Conservation (phyloP, 305 asterid species). For the Stenogyne calaminthoides region DNA sequence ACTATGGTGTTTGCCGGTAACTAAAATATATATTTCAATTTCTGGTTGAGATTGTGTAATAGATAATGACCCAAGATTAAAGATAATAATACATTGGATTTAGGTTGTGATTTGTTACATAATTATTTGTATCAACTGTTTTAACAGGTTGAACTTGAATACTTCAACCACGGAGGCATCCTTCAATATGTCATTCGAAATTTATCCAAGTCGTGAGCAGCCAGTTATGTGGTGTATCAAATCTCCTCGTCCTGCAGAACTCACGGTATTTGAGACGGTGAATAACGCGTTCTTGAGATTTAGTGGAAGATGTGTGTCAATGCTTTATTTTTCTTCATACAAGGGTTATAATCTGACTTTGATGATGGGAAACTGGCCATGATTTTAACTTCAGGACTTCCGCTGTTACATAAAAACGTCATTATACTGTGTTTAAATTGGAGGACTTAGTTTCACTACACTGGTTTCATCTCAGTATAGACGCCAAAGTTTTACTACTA, state of each 20-base stretch:
- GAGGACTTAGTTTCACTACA: not conserved
- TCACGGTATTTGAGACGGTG: conserved; percentile 19
- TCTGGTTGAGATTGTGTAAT: not conserved
- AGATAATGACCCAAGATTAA: not conserved
- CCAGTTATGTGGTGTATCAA: not conserved
- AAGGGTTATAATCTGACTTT: conserved; percentile 5
- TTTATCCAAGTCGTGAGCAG: conserved; percentile 46
- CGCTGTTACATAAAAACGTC: not conserved
- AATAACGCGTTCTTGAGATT: conserved; percentile 1
- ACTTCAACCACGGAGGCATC: conserved; percentile 90
- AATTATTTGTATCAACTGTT: not conserved
- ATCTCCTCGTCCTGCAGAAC: conserved; percentile 15
- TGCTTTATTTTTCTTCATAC: conserved; percentile 13
- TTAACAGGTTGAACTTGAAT: conserved; percentile 77
- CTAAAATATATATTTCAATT: not conserved
- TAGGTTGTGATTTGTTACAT: not conserved
- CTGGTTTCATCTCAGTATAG: not conserved
- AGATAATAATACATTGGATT: not conserved
- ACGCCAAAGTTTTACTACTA: not conserved
- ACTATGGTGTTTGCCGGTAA: no score
- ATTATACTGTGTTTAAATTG: not conserved
- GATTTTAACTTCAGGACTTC: not conserved
- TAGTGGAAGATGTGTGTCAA: not conserved
- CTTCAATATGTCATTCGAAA: conserved; percentile 79
- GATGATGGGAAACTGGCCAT: conserved; percentile 20